Base-by-base conservation (phyloP, 176 grass and related monocot genomes). In the Cocos nucifera region DNA sequence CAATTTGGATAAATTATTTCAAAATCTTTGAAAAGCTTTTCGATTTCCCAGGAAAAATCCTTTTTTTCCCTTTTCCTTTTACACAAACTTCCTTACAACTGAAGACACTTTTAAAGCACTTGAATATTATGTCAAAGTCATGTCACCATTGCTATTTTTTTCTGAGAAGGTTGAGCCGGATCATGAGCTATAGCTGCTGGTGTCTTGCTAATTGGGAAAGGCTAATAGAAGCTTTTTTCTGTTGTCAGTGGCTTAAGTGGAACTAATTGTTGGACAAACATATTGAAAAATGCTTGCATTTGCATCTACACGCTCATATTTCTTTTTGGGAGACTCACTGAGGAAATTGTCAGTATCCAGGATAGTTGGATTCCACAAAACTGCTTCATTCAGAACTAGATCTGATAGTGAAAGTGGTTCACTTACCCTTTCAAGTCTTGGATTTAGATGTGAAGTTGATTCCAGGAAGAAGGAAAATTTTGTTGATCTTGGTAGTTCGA, bases 271-370 rank as follows among this genome's bases (percentile, higher is more conserved):
- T 15, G 74, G 82, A 8, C 79, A 79, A 56, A 66, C 82, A 52
- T 77, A 95, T 49, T 69, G 75, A 56, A 78, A 84, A 73, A 69
- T 84, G 73, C 80, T 95, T 82, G 77, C 77, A 4, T 29, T 90
- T 21, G 80, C 86, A 53, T 95, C 86, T 68, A 78, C 80, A 1
- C 44, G 68, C 24, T 90, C 86, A 65, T 83, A 67, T 70, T 76
- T 84, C 58, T 73, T 86, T 25, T 50, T 84, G 0, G 75, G 86
- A 62, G 66, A 79, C 51, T 59, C 81, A 1, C 71, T 82, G 66
- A 83, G 78, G 62, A 82, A 65, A 52, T 56, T 81, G n/a, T 75
- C 74, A 5, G 19, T 77, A 15, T 63, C 71, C 50, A 69, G 49
- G 48, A 51, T 67, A 53, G 69, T 75, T 62, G 44, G 63, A 60